Evolutionary conservation across 768 basidiomycete genomes (phyloP).

Genomic region (Termitomyces heimii): DNA sequence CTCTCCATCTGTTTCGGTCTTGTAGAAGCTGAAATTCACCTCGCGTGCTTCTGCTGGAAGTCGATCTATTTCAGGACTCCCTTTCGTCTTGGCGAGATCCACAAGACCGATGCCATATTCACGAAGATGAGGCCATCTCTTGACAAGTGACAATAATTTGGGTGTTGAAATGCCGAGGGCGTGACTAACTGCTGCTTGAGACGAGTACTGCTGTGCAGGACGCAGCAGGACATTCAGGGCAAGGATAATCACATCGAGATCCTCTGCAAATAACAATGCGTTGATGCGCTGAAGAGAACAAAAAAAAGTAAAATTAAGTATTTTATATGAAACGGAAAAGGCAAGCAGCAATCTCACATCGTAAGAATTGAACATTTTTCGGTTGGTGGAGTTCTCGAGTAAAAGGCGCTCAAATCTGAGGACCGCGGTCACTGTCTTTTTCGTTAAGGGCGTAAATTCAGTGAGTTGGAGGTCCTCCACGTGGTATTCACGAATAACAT

Average conservation of each 20-base stretch:
- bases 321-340: conserved; percentile 1
- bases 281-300: conserved; percentile 68
- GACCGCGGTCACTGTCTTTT: conserved; percentile 73
- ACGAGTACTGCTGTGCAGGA: conserved; percentile 92
- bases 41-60: conserved; percentile 72
- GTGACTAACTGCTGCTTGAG: conserved; percentile 78
- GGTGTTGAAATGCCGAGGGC: conserved; percentile 77
- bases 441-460: conserved; percentile 69
- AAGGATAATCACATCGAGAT: conserved; percentile 82
- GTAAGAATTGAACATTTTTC: conserved; percentile 94
- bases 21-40: conserved; percentile 79
- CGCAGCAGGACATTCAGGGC: conserved; percentile 84
- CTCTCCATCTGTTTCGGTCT: conserved; percentile 35
- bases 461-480: conserved; percentile 81
- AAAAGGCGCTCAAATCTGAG: conserved; percentile 85
- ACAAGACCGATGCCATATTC: conserved; percentile 75
- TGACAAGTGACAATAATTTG: conserved; percentile 77
- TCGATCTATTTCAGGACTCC: conserved; percentile 45
- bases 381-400: conserved; percentile 95
- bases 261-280: conserved; percentile 80
- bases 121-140: conserved; percentile 77
- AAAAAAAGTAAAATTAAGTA: conserved; percentile 3
- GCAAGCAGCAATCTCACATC: conserved; percentile 57
- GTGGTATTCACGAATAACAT: conserved; percentile 77
- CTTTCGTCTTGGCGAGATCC: conserved; percentile 59